phyloP scores from a whole-genome alignment of 441 rosid genomes.

The Adansonia grandidieri region DNA sequence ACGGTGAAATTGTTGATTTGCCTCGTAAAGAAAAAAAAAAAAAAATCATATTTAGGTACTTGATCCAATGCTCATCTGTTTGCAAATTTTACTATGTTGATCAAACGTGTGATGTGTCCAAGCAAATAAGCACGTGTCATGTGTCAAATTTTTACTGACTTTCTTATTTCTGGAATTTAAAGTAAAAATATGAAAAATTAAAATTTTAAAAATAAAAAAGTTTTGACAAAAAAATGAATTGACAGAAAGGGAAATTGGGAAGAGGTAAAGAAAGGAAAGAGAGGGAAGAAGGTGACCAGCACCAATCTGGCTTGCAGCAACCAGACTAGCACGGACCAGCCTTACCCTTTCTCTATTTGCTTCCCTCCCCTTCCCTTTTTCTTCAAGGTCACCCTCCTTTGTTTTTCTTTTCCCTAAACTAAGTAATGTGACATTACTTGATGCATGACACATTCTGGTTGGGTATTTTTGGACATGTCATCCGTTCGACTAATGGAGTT shows the following conservation, averaged over 20 bases:
- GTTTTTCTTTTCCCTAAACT: not conserved
- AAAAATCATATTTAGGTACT: not conserved
- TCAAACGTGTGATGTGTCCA: not conserved
- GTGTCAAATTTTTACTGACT: not conserved
- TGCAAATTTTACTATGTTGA: not conserved
- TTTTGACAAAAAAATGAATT: not conserved
- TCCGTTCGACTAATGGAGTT: not conserved
- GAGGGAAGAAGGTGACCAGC: not conserved
- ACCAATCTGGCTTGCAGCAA: not conserved
- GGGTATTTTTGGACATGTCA: not conserved
- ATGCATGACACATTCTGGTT: conserved; percentile 4
- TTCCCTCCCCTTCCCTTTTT: not conserved
- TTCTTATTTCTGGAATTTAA: not conserved
- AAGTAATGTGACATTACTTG: not conserved
- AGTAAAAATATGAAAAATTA: not conserved
- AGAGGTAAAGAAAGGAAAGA: not conserved
- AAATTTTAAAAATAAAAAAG: not conserved
- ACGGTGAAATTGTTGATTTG: not conserved
- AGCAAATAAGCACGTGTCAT: not conserved
- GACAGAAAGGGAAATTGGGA: not conserved
- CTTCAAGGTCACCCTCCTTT: not conserved
- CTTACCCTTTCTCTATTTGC: not conserved
- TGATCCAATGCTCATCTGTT: not conserved
- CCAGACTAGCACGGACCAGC: not conserved
- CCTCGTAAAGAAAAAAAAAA: not conserved